A percentile compares a stretch with the other conserved stretches of the same genome.
Conservation (phyloP, 768 basidiomycete species). For the Leucosporidium yakuticum region DNA sequence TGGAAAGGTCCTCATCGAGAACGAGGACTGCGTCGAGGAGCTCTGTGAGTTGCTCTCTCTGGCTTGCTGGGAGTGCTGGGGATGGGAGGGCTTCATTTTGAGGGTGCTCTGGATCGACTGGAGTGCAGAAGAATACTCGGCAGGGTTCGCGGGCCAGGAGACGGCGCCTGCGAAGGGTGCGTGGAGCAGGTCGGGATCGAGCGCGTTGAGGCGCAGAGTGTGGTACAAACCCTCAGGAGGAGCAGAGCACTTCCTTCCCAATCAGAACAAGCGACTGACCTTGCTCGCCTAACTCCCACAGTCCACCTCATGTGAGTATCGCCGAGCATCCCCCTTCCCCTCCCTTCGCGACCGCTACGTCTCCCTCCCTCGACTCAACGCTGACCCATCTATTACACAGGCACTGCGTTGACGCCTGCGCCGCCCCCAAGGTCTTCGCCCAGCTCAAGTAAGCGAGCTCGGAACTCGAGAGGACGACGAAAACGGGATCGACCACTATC, state of each 20-base stretch:
- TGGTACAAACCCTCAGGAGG: no score
- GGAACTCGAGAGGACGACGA: not conserved
- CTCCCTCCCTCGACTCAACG: no score
- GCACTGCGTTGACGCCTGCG: slow-evolving; percentile 40
- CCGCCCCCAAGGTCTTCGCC: slow-evolving; percentile 38
- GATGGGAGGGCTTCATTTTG: not conserved
- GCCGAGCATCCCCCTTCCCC: no score
- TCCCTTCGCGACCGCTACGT: no score
- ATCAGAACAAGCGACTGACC: not conserved
- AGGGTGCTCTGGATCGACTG: no score
- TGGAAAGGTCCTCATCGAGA: slow-evolving; percentile 35
- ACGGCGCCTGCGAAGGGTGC: no score
- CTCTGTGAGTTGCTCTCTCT: slow-evolving; percentile 31
- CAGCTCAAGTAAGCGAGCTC: slow-evolving; percentile 27
- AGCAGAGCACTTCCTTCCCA: no score
- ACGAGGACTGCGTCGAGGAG: slow-evolving; percentile 40
- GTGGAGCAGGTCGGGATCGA: no score
- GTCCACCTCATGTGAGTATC: slow-evolving; percentile 36
- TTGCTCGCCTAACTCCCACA: not conserved
- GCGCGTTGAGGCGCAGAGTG: no score
- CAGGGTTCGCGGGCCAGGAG: no score
- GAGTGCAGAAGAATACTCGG: not conserved
- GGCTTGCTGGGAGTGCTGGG: not conserved
- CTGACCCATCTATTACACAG: no score
- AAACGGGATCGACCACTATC: not conserved